Evolutionary conservation across 2,329 filamentous ascomycete species (phyloP).

Genomic region (Botrytis byssoidea): DNA sequence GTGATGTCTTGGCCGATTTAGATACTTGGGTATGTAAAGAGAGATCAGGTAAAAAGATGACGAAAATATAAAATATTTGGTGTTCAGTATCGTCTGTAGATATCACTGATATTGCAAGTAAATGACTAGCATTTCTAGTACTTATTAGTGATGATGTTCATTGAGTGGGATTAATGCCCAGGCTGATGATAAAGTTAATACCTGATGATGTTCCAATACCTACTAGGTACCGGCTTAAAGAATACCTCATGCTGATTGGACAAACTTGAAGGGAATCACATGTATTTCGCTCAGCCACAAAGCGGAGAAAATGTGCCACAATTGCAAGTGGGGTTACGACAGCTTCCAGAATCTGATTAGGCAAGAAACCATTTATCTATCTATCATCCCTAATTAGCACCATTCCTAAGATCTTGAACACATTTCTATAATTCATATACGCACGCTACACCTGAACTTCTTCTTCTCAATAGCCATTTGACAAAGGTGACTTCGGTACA

Average conservation of each 20-base stretch:
- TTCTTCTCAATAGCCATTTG: neutral
- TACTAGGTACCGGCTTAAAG: neutral
- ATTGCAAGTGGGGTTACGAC: slow-evolving; percentile 9
- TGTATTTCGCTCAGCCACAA: neutral
- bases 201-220: neutral
- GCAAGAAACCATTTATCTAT: neutral
- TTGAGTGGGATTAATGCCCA: neutral
- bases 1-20: neutral
- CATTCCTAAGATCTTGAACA: neutral
- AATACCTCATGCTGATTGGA: slow-evolving; percentile 5
- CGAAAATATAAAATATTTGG: neutral
- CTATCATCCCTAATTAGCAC: slow-evolving; percentile 8
- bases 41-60: neutral
- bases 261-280: neutral
- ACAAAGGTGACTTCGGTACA: neutral
- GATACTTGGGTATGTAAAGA: neutral
- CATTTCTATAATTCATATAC: neutral
- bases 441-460: neutral
- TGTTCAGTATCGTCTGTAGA: neutral
- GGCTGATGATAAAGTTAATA: neutral
- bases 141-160: neutral
- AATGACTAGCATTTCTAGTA: neutral
- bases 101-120: neutral
- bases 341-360: slow-evolving; percentile 8
- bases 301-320: slow-evolving; percentile 9